A percentile compares a stretch with the other conserved stretches of the same genome.
phyloP scores from a whole-genome alignment of 2,329 filamentous ascomycete genomes.

The Cladorrhinum sp. region DNA sequence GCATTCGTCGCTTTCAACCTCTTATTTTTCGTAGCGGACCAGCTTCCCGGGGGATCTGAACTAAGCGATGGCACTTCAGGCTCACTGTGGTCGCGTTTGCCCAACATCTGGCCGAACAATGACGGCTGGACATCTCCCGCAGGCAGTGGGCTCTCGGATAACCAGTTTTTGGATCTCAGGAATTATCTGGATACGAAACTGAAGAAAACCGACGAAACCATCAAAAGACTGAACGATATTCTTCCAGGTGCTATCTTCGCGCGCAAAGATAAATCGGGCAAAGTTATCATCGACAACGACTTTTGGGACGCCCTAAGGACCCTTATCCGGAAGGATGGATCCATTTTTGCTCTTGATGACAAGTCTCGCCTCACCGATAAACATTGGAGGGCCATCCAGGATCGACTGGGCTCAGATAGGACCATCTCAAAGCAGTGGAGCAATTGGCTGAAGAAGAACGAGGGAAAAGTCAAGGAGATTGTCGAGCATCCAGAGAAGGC shows the following conservation, averaged over 20 bases:
- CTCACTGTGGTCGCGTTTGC: neutral
- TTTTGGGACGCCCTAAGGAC: conserved; percentile 65
- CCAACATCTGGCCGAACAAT: no score
- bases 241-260: conserved; percentile 45
- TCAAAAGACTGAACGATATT: conserved; percentile 46
- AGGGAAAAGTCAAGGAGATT: conserved; percentile 37
- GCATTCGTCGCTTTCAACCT: neutral
- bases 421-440: conserved; percentile 46
- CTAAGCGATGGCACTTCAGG: neutral
- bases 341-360: conserved; percentile 45
- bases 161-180: conserved; percentile 29
- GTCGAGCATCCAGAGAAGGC: conserved; percentile 13
- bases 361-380: conserved; percentile 42
- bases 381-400: conserved; percentile 46
- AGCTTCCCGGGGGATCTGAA: neutral
- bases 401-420: conserved; percentile 35
- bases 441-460: conserved; percentile 51
- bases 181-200: conserved; percentile 24
- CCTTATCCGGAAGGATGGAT: conserved; percentile 48
- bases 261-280: conserved; percentile 47
- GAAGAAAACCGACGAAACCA: conserved; percentile 34
- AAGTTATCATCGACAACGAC: conserved; percentile 52
- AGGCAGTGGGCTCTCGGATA: conserved; percentile 14
- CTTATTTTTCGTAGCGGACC: neutral
- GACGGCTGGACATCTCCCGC: neutral